Percentiles rank a stretch among this genome's conserved stretches.
Conservation (phyloP, 2,329 filamentous ascomycete species). For the Fusarium sororula region DNA sequence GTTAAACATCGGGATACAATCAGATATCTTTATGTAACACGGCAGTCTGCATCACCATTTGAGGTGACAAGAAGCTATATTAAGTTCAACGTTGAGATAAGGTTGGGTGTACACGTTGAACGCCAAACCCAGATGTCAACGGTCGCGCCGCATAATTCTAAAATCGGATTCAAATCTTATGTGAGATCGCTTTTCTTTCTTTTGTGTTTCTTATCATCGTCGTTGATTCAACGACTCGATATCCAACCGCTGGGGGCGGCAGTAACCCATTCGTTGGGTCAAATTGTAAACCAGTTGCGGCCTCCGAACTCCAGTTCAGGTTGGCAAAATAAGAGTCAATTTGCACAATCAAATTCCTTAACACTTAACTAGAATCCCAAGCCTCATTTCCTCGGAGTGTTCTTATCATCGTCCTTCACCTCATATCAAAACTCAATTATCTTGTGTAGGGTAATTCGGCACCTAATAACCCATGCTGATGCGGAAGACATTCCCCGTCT, state of each 20-base stretch:
- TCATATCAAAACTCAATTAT: background rate
- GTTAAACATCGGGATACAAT: background rate
- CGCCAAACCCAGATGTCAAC: background rate
- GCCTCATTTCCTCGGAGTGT: background rate
- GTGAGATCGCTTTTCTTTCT: background rate
- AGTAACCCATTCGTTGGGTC: background rate
- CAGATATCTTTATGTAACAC: background rate
- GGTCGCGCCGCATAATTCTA: background rate
- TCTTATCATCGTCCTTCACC: background rate
- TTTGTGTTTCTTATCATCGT: background rate
- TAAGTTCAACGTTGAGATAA: conserved; percentile 6
- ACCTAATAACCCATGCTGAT: background rate
- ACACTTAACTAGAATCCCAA: background rate
- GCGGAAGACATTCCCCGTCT: background rate
- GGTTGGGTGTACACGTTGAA: conserved; percentile 3
- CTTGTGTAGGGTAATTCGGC: conserved; percentile 14
- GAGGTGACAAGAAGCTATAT: background rate
- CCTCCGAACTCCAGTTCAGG: background rate
- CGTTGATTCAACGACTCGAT: background rate
- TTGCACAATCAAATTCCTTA: too few relatives aligned
- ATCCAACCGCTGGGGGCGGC: background rate
- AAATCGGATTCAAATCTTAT: background rate
- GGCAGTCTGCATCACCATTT: background rate
- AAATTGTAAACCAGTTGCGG: background rate
- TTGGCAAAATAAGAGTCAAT: background rate